phyloP scores from a whole-genome alignment of 306 rosid species.

The Vigna trinervia region DNA sequence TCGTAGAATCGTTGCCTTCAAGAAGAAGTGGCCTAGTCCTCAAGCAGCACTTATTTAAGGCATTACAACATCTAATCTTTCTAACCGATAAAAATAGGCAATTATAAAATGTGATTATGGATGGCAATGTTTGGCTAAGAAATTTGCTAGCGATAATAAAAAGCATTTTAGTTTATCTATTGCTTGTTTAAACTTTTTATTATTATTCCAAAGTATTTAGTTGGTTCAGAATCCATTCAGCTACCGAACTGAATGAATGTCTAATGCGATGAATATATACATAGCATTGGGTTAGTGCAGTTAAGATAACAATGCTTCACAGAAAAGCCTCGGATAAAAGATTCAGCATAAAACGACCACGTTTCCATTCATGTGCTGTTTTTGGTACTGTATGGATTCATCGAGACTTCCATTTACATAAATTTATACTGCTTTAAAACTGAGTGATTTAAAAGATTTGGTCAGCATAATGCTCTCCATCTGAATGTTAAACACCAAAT shows the following conservation, averaged over 20 bases:
- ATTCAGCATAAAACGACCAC: no score
- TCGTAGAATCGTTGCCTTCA: slow-evolving; percentile 13
- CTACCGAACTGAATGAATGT: background rate
- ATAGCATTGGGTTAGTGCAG: background rate
- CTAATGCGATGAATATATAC: no score
- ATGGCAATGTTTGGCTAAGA: background rate
- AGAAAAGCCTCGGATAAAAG: background rate
- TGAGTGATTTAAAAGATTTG: background rate
- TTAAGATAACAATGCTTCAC: background rate
- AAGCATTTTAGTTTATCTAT: background rate
- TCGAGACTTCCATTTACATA: background rate
- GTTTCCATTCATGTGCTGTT: no score
- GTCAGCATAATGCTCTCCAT: background rate
- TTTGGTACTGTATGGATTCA: background rate
- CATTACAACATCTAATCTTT: slow-evolving; percentile 7
- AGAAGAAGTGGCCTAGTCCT: slow-evolving; percentile 12
- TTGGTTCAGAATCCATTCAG: background rate
- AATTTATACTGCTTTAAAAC: background rate
- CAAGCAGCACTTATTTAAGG: background rate
- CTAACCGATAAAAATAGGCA: background rate
- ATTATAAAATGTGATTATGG: background rate
- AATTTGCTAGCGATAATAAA: background rate
- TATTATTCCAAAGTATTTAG: background rate
- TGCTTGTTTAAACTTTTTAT: background rate
- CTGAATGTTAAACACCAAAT: background rate